phyloP scores from a whole-genome alignment of 2,329 filamentous ascomycete genomes.

The Diaporthe vexans region DNA sequence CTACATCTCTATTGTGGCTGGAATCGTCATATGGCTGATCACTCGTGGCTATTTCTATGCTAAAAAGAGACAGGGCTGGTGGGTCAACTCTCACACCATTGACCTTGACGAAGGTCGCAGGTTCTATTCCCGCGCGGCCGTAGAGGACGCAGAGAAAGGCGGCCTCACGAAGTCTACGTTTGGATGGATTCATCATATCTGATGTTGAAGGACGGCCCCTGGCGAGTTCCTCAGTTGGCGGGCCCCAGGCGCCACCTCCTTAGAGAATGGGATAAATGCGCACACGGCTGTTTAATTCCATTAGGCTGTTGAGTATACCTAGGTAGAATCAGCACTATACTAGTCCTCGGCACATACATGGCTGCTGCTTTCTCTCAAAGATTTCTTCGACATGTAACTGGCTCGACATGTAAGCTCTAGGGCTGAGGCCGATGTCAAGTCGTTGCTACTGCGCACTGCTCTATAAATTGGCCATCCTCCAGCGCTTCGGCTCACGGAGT shows the following conservation, averaged over 20 bases:
- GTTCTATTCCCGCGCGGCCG: constrained; percentile 39
- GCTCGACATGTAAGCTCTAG: neutral
- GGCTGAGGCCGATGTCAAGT: neutral
- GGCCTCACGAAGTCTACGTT: constrained; percentile 42
- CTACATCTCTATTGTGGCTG: constrained; percentile 59
- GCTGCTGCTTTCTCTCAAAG: too few species aligned
- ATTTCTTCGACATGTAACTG: neutral
- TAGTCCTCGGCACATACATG: neutral
- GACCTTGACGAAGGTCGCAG: constrained; percentile 51
- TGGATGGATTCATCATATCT: constrained; percentile 37
- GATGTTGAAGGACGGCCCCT: neutral
- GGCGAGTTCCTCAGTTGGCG: too few species aligned
- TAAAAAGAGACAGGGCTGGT: constrained; percentile 49
- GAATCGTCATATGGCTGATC: constrained; percentile 57
- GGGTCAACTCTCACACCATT: constrained; percentile 49
- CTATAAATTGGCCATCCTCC: neutral
- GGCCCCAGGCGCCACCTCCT: too few species aligned
- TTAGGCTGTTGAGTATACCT: neutral
- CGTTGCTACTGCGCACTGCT: neutral
- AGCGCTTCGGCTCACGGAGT: constrained; percentile 12
- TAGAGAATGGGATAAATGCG: neutral
- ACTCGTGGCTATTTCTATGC: constrained; percentile 55
- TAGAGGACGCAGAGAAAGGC: constrained; percentile 35
- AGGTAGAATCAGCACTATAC: neutral
- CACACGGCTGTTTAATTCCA: too few species aligned